phyloP scores from a whole-genome alignment of 495 filamentous ascomycete genomes.

The Oleoguttula mirabilis region DNA sequence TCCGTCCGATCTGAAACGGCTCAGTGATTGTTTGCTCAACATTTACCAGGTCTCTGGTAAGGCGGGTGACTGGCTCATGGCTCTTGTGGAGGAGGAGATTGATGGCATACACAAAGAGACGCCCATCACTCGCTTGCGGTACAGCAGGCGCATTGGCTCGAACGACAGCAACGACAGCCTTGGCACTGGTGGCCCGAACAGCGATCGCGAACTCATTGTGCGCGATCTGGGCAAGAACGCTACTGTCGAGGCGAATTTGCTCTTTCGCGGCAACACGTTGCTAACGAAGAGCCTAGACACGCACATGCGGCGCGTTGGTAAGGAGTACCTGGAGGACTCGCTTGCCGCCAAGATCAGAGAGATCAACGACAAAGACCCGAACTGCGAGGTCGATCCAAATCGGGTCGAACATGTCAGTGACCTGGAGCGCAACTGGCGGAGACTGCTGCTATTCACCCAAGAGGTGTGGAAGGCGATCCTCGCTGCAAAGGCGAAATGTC shows the following conservation, averaged over 20 bases:
- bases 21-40: constrained; percentile 82
- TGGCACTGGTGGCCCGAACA: constrained; percentile 23
- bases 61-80: constrained; percentile 81
- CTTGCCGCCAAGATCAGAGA: constrained; percentile 72
- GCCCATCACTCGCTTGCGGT: constrained; percentile 55
- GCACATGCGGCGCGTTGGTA: constrained; percentile 88
- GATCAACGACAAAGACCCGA: constrained; percentile 75
- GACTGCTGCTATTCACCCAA: constrained; percentile 62
- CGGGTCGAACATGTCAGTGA: constrained; percentile 60
- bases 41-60: constrained; percentile 93
- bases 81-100: constrained; percentile 91
- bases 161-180: constrained; percentile 60
- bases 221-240: constrained; percentile 48
- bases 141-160: constrained; percentile 60
- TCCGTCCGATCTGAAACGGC: constrained; percentile 58
- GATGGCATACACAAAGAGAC: constrained; percentile 75
- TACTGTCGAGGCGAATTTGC: constrained; percentile 75
- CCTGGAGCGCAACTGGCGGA: constrained; percentile 71
- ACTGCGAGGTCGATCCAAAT: constrained; percentile 91
- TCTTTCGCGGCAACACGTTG: constrained; percentile 91
- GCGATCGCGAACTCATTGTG: constrained; percentile 50
- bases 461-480: constrained; percentile 77
- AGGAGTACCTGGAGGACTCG: constrained; percentile 84
- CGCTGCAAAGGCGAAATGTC: constrained; percentile 58
- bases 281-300: constrained; percentile 88